Evolutionary conservation across 768 basidiomycete species (phyloP), one percentile per base, ranked within the genome.

Genomic region (Auricularia auricula-judae): DNA sequence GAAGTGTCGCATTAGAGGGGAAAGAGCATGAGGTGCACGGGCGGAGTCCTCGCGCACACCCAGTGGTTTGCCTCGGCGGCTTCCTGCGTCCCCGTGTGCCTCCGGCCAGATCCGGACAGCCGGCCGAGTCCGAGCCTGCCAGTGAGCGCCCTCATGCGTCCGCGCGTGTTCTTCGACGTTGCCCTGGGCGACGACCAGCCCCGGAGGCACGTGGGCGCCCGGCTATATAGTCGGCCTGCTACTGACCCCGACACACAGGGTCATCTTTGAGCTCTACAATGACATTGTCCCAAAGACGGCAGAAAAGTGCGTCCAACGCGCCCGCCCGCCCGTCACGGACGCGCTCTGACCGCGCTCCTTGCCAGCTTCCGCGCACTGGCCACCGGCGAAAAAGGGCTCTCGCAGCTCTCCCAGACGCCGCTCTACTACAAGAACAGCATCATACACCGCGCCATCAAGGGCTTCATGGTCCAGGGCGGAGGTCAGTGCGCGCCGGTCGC

Each of bases 391-490:
- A 86, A 84, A 70, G 93, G 93, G 3, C 69, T 87, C 5, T 91
- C 89, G 0, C 73, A 80, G 0, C 72, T 79, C 23, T 80, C 84
- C 1, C 81, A 86, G n/a, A 74, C 84, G 10, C 87, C 90, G 4
- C 79, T 95, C 3, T 89, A 87, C 76, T 94, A 92, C 82, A 93
- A 91, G 75, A 84, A 85, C 70, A 83, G 81, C 67, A 84, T 85
- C 51, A 80, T 92, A 12, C 93, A 94, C 71, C 80, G 93, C 34
- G 86, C 88, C 39, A 93, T 95, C 67, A 76, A 82, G 53, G 78
- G 82, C 70, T 91, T 89, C 70, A 91, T 91, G 88, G 80, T 90
- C 56, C 88, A 91, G 75, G 88, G 86, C 44, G 88, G 88, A 76
- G 87, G 88, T 87, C 64, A 65, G 80, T 70, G 39, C 36, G 11